Evolutionary conservation across 2,329 filamentous ascomycete species (phyloP).

Genomic region (Aspergillus viridinutans): DNA sequence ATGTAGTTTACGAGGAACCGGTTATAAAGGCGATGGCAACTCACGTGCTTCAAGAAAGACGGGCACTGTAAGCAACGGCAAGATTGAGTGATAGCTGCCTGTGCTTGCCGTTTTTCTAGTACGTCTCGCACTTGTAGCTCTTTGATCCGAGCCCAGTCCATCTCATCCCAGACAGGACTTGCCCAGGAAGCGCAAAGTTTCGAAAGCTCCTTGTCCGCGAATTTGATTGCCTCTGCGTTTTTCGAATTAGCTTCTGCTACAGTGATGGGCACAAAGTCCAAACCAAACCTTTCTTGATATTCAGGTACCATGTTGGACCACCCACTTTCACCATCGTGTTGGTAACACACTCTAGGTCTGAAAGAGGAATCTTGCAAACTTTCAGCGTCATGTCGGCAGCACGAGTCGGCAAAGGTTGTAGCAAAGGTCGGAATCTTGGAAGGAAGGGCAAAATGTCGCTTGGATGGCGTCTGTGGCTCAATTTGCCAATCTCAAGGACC

Average conservation of each 20-base stretch:
- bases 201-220: constrained; percentile 65
- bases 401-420: constrained; percentile 63
- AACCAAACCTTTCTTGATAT: constrained; percentile 46
- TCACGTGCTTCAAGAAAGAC: constrained; percentile 80
- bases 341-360: constrained; percentile 81
- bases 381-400: constrained; percentile 66
- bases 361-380: constrained; percentile 65
- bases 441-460: constrained; percentile 87
- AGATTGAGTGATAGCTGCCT: constrained; percentile 59
- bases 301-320: constrained; percentile 45
- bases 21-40: constrained; percentile 31
- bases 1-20: background rate
- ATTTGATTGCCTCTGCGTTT: constrained; percentile 47
- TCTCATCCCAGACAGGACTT: constrained; percentile 72
- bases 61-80: constrained; percentile 67
- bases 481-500: constrained; percentile 70
- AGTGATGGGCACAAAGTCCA: background rate
- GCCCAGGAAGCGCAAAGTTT: constrained; percentile 71
- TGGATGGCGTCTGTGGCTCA: constrained; percentile 65
- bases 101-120: constrained; percentile 64
- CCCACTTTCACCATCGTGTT: constrained; percentile 56
- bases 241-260: constrained; percentile 8
- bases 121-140: constrained; percentile 78
- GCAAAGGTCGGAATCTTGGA: constrained; percentile 62
- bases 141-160: constrained; percentile 76